Evolutionary conservation across 108 stramenopile species (phyloP).

Genomic region (Skeletonema tropicum): DNA sequence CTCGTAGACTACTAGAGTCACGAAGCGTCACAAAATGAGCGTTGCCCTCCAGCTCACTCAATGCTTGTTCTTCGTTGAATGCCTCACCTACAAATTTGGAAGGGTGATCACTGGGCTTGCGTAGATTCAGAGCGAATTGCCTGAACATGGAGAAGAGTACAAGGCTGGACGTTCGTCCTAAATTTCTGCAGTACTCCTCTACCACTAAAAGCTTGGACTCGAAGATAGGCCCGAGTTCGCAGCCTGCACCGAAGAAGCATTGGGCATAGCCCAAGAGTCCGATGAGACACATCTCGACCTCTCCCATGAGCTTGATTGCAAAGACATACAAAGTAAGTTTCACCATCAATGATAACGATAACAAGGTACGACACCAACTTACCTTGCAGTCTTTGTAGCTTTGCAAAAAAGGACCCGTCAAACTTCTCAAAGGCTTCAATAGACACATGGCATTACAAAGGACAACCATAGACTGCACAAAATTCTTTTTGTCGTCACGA

Average conservation of each 20-base stretch:
- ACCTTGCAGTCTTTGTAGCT: conserved; percentile 7
- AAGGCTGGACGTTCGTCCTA: background rate
- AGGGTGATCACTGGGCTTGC: background rate
- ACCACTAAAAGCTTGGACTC: conserved; percentile 30
- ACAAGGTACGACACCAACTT: background rate
- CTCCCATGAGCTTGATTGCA: conserved; percentile 8
- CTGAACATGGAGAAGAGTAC: background rate
- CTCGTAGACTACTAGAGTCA: background rate
- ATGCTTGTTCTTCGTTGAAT: conserved; percentile 7
- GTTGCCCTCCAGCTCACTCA: background rate
- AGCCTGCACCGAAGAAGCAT: conserved; percentile 16
- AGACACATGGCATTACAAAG: background rate
- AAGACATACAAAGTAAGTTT: background rate
- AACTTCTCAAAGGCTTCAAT: conserved; percentile 11
- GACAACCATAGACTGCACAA: background rate
- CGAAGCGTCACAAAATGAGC: background rate
- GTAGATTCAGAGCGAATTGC: conserved; percentile 11
- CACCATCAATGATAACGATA: background rate
- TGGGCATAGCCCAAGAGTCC: background rate
- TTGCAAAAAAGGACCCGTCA: conserved; percentile 11
- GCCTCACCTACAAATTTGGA: conserved; percentile 7
- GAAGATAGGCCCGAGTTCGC: conserved; percentile 26
- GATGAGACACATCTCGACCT: conserved; percentile 23
- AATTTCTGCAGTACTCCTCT: conserved; percentile 13
- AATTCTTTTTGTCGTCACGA: conserved; percentile 14